A percentile compares a stretch with the other conserved stretches of the same genome.
phyloP scores from a whole-genome alignment of 192 early-diverging fungal genomes.

The Martensiomyces pterosporus region DNA sequence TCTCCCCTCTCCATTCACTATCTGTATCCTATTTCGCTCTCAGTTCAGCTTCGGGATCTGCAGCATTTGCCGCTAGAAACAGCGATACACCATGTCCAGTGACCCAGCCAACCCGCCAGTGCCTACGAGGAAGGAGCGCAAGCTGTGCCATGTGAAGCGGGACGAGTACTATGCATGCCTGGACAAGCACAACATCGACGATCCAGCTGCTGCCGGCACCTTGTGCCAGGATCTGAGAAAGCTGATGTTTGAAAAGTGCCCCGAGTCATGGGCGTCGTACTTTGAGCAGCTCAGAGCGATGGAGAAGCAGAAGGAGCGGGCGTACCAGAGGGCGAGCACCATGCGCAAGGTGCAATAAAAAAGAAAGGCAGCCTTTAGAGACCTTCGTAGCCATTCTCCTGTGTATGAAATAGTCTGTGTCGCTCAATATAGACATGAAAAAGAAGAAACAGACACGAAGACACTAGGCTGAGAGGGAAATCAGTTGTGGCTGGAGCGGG shows the following conservation, averaged over 20 bases:
- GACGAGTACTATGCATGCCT: slow-evolving; percentile 80
- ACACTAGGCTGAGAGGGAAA: background rate
- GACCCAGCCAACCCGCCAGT: slow-evolving; percentile 17
- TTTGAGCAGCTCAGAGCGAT: slow-evolving; percentile 35
- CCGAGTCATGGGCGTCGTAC: slow-evolving; percentile 33
- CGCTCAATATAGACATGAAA: background rate
- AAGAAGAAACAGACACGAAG: slow-evolving; percentile 1
- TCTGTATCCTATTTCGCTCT: background rate
- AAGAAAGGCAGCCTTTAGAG: too few species aligned
- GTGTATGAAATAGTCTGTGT: too few species aligned
- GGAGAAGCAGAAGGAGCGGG: slow-evolving; percentile 22
- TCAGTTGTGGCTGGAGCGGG: slow-evolving; percentile 41
- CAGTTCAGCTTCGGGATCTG: too few species aligned
- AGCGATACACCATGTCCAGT: background rate
- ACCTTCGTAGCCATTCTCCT: too few species aligned
- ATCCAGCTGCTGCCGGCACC: slow-evolving; percentile 49
- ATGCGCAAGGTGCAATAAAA: background rate
- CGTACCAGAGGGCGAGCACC: background rate
- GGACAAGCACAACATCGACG: slow-evolving; percentile 56
- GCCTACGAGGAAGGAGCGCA: slow-evolving; percentile 60
- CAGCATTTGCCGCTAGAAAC: too few species aligned
- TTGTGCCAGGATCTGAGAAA: slow-evolving; percentile 38
- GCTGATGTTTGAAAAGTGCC: slow-evolving; percentile 32
- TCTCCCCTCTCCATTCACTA: background rate
- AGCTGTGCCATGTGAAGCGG: slow-evolving; percentile 72